Evolutionary conservation across 208 protist species (phyloP).

Genomic region (Leptomonas pyrrhocoris): DNA sequence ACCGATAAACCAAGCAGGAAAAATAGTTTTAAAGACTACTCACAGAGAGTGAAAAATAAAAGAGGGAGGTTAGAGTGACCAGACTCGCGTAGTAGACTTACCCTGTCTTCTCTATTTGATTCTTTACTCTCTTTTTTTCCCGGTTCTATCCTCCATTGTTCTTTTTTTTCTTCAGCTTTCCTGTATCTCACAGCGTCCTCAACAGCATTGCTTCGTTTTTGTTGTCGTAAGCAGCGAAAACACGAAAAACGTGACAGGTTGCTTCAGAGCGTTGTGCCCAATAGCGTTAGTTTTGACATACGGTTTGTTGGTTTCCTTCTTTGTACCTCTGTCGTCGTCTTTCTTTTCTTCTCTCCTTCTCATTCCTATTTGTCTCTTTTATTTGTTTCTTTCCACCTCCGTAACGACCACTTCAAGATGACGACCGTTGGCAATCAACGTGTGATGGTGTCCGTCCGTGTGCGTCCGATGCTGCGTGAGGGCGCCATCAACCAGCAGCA

Average conservation of each 20-base stretch:
- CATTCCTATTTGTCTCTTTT: neutral
- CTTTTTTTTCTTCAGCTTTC: slow-evolving; percentile 23
- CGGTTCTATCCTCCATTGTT: slow-evolving; percentile 18
- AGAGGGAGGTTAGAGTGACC: no score
- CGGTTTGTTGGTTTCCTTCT: no score
- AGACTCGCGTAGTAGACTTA: no score
- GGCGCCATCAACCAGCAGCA: slow-evolving; percentile 52
- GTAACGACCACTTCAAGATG: slow-evolving; percentile 16
- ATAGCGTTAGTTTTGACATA: neutral
- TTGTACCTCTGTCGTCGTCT: no score
- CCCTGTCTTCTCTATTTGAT: no score
- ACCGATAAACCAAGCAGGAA: no score
- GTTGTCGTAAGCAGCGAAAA: no score
- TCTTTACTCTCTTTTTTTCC: slow-evolving; percentile 2
- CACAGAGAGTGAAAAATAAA: no score
- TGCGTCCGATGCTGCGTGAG: slow-evolving; percentile 78
- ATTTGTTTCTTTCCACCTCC: neutral
- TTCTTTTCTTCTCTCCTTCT: neutral
- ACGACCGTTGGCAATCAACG: slow-evolving; percentile 49
- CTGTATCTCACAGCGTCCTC: neutral
- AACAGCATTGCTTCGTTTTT: no score
- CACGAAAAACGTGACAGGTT: no score
- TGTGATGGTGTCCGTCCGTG: slow-evolving; percentile 86
- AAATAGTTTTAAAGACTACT: no score
- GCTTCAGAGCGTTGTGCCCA: neutral